A percentile compares a stretch with the other conserved stretches of the same genome.
phyloP scores from a whole-genome alignment of 345 rosid genomes.

The Moricandia arvensis region DNA sequence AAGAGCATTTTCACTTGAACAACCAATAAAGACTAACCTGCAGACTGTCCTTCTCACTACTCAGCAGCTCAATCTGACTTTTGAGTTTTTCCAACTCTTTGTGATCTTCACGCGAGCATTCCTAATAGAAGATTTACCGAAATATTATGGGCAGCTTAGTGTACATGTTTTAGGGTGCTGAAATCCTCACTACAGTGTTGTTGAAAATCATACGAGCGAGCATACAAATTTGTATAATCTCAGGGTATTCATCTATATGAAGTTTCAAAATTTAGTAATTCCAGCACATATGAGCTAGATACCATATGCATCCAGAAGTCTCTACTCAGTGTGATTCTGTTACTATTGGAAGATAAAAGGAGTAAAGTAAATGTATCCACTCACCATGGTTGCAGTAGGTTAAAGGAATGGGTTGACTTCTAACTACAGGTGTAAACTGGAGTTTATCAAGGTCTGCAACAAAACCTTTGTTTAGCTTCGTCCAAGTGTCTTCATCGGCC shows the following conservation, averaged over 20 bases:
- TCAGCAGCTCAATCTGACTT: conserved; percentile 54
- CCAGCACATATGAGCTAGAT: conserved; percentile 4
- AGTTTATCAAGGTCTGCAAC: conserved; percentile 77
- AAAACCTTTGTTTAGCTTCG: conserved; percentile 84
- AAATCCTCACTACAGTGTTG: not conserved
- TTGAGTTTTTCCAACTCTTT: conserved; percentile 60
- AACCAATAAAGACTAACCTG: conserved; percentile 53
- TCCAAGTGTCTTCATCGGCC: conserved; percentile 96
- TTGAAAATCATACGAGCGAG: not conserved
- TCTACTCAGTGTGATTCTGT: not conserved
- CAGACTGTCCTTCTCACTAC: conserved; percentile 56
- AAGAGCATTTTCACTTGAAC: conserved; percentile 6
- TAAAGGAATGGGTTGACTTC: conserved; percentile 61
- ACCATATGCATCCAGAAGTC: conserved; percentile 11
- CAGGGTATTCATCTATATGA: conserved; percentile 7
- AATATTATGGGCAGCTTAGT: not conserved
- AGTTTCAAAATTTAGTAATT: not conserved
- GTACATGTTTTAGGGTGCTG: not conserved
- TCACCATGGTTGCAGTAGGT: conserved; percentile 54
- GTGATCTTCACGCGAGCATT: conserved; percentile 9
- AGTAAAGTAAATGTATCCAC: conserved; percentile 34
- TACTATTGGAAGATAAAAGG: not conserved
- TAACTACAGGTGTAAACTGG: conserved; percentile 69
- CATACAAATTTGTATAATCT: not conserved
- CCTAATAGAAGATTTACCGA: conserved; percentile 6